Base-by-base conservation (phyloP, 306 rosid genomes). In the Ceratonia siliqua region DNA sequence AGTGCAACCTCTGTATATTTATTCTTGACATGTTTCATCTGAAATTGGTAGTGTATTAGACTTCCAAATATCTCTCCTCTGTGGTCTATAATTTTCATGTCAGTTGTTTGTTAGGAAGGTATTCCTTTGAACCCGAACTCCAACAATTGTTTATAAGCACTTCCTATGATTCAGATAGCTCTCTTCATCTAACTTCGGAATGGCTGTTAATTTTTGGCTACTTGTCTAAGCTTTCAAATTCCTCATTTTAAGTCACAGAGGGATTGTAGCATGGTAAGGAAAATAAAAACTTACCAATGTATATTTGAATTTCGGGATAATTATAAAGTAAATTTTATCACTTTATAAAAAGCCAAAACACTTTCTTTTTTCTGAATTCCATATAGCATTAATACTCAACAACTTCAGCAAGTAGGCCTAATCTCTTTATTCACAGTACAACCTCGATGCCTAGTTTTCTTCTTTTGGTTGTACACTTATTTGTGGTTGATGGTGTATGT, bases 401-500 rank as follows among this genome's bases (percentile, higher is more conserved):
- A 21, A 55, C 28, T 48, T 58, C 12, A 49, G 64, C 64, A 75
- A 65, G 43, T 27, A 30, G 78, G 77, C 78, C 43, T 22, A 66
- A 8, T 45, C 3, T 41, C 70, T 68, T 11, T 12, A 28, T 73
- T 49, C 46, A 45, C 33, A 8, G 46, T 30, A 14, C 33, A 54
- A 21, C 48, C 39, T 79, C 48, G 38, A 59, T 71, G 70, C 36
- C 48, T 38, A 63, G 22, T 43, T 72, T 68, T 85, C 45, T 38
- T 25, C 48, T 61, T 36, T 36, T 45, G 25, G 18, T 42, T 30
- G 63, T 64, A 42, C 27, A 14, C 12, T 21, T 21, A 38, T 56
- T 36, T 45, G 61, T 73, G 28, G 58, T 58, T 76, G 68, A 62
- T 17, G 68, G 64, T 67, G 65, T 32, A 54, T 73, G 73, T 71